A percentile compares a stretch with the other conserved stretches of the same genome.
These are phyloP conservation scores for Myxozyma kluyveri DNA, from an alignment of 805 yeast genomes.

Conservation along the genomic window DNA sequence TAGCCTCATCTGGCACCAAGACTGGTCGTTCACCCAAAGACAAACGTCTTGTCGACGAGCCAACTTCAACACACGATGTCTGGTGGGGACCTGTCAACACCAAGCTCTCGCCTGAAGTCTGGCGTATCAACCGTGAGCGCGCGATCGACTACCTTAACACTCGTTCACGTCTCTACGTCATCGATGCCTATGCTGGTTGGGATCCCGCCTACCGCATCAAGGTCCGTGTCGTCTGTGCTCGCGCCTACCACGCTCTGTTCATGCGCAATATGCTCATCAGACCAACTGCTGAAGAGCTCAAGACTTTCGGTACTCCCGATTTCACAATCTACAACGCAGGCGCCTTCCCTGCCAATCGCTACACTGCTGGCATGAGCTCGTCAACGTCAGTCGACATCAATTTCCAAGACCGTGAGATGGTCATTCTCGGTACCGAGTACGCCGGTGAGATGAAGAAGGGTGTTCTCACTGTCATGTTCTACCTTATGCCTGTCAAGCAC, in stretches of 20 bases:
- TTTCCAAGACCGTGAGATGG: conserved; percentile 98
- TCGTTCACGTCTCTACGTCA: conserved; percentile 87
- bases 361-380: conserved; percentile 96
- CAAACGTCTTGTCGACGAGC: conserved; percentile 95
- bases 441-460: conserved; percentile 99
- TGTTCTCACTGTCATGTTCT: conserved; percentile 97
- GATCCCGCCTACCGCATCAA: conserved; percentile 61
- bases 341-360: conserved; percentile 95
- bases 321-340: conserved; percentile 98
- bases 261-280: conserved; percentile 98
- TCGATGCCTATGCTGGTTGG: conserved; percentile 99
- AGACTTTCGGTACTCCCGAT: conserved; percentile 92
- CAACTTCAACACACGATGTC: conserved; percentile 72
- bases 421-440: conserved; percentile 95
- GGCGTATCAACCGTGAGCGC: conserved; percentile 94
- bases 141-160: conserved; percentile 96
- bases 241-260: conserved; percentile 97
- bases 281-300: conserved; percentile 86
- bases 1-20: conserved; percentile 92
- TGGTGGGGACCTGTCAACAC: conserved; percentile 99
- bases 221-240: conserved; percentile 42
- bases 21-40: conserved; percentile 99
- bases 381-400: conserved; percentile 93
- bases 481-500: conserved; percentile 94
- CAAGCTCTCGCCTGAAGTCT: conserved; percentile 87